Evolutionary conservation across 2,329 filamentous ascomycete genomes (phyloP).

Genomic region (Rasamsonia emersonii): DNA sequence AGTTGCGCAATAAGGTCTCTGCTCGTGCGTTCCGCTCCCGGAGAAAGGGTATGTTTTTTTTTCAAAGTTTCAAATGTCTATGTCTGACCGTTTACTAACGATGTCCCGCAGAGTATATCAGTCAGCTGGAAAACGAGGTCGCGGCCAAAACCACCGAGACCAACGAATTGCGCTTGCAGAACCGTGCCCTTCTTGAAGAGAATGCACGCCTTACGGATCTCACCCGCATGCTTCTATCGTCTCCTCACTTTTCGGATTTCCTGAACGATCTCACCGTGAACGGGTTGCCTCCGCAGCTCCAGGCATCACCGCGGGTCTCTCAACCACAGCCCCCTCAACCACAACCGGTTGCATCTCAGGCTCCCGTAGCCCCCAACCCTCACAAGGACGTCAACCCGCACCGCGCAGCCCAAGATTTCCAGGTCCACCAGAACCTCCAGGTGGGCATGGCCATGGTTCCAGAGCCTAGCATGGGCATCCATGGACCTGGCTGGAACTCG

Average conservation of each 20-base stretch:
- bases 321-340: conserved; percentile 32
- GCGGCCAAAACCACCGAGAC: conserved; percentile 75
- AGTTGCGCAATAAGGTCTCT: conserved; percentile 98
- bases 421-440: conserved; percentile 54
- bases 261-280: conserved; percentile 62
- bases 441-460: conserved; percentile 76
- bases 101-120: conserved; percentile 76
- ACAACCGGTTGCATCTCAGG: conserved; percentile 32
- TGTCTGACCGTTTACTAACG: conserved; percentile 40
- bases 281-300: conserved; percentile 35
- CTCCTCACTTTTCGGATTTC: conserved; percentile 73
- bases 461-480: conserved; percentile 62
- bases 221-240: conserved; percentile 72
- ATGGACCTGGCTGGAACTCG: conserved; percentile 35
- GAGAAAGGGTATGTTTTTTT: conserved; percentile 70
- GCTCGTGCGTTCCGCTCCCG: conserved; percentile 95
- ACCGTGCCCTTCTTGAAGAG: conserved; percentile 73
- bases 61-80: conserved; percentile 1
- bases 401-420: conserved; percentile 42
- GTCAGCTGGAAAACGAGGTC: conserved; percentile 84
- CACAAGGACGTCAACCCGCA: conserved; percentile 62
- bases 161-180: conserved; percentile 70
- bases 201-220: conserved; percentile 71
- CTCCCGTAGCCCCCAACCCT: conserved; percentile 40
- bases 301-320: conserved; percentile 23